Evolutionary conservation across 495 filamentous ascomycete genomes (phyloP), one percentile per base, ranked within the genome.

Genomic region (Penicillium salamii): DNA sequence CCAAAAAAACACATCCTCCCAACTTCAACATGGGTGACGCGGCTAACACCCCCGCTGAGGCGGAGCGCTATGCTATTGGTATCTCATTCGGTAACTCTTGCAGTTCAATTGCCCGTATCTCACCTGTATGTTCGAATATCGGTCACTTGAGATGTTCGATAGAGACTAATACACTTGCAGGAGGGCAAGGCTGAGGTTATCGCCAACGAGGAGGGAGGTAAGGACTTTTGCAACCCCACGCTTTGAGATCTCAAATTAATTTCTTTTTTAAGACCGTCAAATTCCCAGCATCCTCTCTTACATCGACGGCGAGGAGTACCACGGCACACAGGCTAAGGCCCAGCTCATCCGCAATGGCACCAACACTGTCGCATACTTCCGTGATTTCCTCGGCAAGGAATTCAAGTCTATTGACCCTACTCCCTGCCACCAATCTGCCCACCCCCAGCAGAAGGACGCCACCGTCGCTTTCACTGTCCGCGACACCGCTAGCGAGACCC

Each of bases 171-270:
- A 38, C 19, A 19, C 32, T 14, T 61, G 53, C 58, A 86, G 77
- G 93, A 97, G 58, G 92, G 91, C 69, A 95, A 92, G 74, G 86
- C 90, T 53, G 90, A 96, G 66, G 92, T 98, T 59, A 97, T 98
- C 70, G 93, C 95, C 50, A 97, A 98, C 72, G 95, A 98, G 72
- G 93, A 97, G 71, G 93, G 93, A 81, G 90, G 90, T 93, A 65
- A 65, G 85, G 5, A 61, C 26, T 24, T 42, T 36, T 14, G 32
- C 17, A 45, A 37, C 49, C 35, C 55, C 46, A 6, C 34, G 37
- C 17, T 37, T 19, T 21, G 40, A 42, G 17, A 44, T 37, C 40
- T 55, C 56, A 3, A 33, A 49, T 46, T 45, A 47, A 57, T 29
- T 29, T 51, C 23, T 19, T 14, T 49, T 2, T 44, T 23, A 60